Evolutionary conservation across 2,329 filamentous ascomycete species (phyloP).

Genomic region (Penicillium freii): DNA sequence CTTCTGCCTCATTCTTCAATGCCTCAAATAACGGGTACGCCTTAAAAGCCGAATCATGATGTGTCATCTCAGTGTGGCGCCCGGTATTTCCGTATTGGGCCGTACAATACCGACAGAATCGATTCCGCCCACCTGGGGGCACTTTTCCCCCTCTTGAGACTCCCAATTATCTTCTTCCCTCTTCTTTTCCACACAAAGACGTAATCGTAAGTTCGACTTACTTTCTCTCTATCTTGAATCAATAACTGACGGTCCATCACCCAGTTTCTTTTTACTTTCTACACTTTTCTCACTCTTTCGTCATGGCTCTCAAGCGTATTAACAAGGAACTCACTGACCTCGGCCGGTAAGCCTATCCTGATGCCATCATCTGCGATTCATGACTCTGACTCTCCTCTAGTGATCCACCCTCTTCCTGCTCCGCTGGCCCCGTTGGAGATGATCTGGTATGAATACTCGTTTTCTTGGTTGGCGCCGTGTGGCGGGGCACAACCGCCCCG

Average conservation of each 20-base stretch:
- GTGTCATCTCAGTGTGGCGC: conserved; percentile 23
- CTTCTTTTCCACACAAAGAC: conserved; percentile 33
- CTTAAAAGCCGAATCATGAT: conserved; percentile 7
- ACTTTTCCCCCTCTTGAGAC: conserved; percentile 21
- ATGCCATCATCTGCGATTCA: conserved; percentile 19
- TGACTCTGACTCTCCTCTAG: conserved; percentile 49
- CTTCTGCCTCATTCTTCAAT: not conserved
- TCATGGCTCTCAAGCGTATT: conserved; percentile 54
- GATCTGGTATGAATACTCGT: conserved; percentile 73
- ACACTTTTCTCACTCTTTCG: conserved; percentile 15
- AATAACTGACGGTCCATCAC: not conserved
- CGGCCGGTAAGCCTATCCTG: conserved; percentile 45
- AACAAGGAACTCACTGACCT: conserved; percentile 55
- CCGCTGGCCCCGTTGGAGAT: conserved; percentile 92
- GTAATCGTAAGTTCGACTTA: conserved; percentile 24
- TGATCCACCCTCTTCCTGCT: conserved; percentile 98
- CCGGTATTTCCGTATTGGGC: conserved; percentile 24
- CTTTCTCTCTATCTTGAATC: not conserved
- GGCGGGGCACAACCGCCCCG: conserved; percentile 23
- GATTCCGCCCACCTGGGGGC: conserved; percentile 15
- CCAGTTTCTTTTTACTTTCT: conserved; percentile 9
- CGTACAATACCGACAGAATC: conserved; percentile 9
- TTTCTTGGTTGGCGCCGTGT: conserved; percentile 13
- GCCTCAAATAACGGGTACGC: not conserved
- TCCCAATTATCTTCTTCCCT: conserved; percentile 28